Conservation (phyloP, 768 basidiomycete genomes). For the Suillus placidus region DNA sequence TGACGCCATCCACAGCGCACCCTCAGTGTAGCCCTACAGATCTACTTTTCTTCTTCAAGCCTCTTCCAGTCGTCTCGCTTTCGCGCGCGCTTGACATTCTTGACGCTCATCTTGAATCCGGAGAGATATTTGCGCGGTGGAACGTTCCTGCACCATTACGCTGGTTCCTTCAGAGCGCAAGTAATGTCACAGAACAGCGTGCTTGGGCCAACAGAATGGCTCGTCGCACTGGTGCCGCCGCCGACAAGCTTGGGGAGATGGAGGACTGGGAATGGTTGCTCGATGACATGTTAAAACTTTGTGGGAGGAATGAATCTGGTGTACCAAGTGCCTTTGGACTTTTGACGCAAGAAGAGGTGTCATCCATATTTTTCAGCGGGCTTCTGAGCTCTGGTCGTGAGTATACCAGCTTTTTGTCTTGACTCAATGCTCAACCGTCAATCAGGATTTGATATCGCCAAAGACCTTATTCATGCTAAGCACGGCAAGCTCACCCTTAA, state of each 20-base stretch:
- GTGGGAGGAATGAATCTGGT: slow-evolving; percentile 60
- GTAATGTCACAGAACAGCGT: slow-evolving; percentile 68
- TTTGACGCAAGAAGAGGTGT: slow-evolving; percentile 68
- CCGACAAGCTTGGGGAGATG: slow-evolving; percentile 54
- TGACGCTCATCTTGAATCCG: slow-evolving; percentile 92
- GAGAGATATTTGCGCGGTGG: slow-evolving; percentile 91
- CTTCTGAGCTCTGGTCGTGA: slow-evolving; percentile 85
- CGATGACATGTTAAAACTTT: slow-evolving; percentile 88
- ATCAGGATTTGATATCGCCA: slow-evolving; percentile 70
- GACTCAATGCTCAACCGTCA: slow-evolving; percentile 14
- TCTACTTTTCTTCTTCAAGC: slow-evolving; percentile 79
- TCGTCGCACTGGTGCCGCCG: slow-evolving; percentile 59
- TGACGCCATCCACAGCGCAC: slow-evolving; percentile 70
- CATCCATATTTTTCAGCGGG: slow-evolving; percentile 84
- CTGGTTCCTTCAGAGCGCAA: slow-evolving; percentile 87
- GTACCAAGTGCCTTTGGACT: slow-evolving; percentile 81
- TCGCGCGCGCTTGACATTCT: slow-evolving; percentile 87
- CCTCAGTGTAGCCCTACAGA: slow-evolving; percentile 64
- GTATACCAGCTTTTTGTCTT: slow-evolving; percentile 38
- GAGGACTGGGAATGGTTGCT: slow-evolving; percentile 88
- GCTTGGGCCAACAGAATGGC: slow-evolving; percentile 89
- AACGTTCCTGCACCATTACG: slow-evolving; percentile 76
- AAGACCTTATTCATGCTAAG: slow-evolving; percentile 55
- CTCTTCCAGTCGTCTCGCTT: slow-evolving; percentile 71
- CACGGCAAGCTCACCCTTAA: slow-evolving; percentile 51